Conservation (phyloP, 2,329 filamentous ascomycete genomes). For the Lithohypha guttulata region DNA sequence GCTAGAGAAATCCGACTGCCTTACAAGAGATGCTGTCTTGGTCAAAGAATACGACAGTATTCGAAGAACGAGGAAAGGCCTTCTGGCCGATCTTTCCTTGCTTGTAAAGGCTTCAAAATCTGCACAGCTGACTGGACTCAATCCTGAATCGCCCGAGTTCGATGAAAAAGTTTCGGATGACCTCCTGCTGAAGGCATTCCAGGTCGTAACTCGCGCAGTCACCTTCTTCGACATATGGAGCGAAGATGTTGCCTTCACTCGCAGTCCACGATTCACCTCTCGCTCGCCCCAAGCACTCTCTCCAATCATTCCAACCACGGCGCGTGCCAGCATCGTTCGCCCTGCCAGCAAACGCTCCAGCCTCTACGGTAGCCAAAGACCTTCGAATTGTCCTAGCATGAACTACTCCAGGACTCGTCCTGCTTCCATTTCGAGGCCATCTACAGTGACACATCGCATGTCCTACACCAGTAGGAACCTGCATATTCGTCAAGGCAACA, state of each 20-base stretch:
- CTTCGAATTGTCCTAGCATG: too few relatives aligned
- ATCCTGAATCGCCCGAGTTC: constrained; percentile 30
- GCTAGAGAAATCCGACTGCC: constrained; percentile 75
- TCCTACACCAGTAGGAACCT: constrained; percentile 62
- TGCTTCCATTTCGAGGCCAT: constrained; percentile 31
- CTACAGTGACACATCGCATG: constrained; percentile 58
- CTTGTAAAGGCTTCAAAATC: constrained; percentile 82
- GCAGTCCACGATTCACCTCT: constrained; percentile 12
- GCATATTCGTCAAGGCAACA: constrained; percentile 52
- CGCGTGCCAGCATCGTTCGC: constrained; percentile 2
- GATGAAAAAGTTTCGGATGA: constrained; percentile 72
- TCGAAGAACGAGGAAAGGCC: constrained; percentile 69
- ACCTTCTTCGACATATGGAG: constrained; percentile 80
- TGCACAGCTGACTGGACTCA: constrained; percentile 49
- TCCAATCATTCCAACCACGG: constrained; percentile 7
- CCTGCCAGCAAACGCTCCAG: constrained; percentile 2
- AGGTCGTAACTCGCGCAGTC: constrained; percentile 82
- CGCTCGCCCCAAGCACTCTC: constrained; percentile 9
- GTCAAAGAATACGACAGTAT: constrained; percentile 67
- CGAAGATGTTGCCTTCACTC: constrained; percentile 39
- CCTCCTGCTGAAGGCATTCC: constrained; percentile 87
- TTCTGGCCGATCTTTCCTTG: constrained; percentile 79
- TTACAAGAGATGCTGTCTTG: constrained; percentile 67
- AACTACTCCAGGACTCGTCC: constrained; percentile 6
- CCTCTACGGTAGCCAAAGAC: neutral